Percentiles rank a stretch among this genome's conserved stretches.
phyloP scores from a whole-genome alignment of 2,329 filamentous ascomycete species.

The Aspergillus sp. region DNA sequence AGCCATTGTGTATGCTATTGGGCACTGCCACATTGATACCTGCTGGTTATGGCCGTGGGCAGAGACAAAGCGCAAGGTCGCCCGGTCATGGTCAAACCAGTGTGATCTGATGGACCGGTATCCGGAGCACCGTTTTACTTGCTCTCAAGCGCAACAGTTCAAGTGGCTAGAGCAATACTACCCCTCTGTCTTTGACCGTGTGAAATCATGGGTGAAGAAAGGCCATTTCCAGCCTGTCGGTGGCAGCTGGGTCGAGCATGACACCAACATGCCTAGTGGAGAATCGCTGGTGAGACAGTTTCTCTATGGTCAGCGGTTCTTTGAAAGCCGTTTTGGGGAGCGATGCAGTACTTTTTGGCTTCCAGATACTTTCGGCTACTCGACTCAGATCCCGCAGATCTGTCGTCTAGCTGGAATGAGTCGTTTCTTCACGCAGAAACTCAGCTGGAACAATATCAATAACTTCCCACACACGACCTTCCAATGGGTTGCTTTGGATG shows the following conservation, averaged over 20 bases:
- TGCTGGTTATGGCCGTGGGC: conserved; percentile 99
- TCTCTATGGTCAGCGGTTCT: conserved; percentile 90
- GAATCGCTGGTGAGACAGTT: conserved; percentile 94
- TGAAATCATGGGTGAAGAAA: conserved; percentile 85
- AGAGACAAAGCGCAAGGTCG: conserved; percentile 95
- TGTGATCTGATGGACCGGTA: conserved; percentile 94
- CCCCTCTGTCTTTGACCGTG: conserved; percentile 80
- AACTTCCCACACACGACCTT: conserved; percentile 98
- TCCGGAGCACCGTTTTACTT: conserved; percentile 86
- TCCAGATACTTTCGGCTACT: conserved; percentile 97
- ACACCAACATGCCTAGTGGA: conserved; percentile 94
- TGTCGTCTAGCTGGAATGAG: conserved; percentile 94
- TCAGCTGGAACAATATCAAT: conserved; percentile 99
- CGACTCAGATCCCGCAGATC: conserved; percentile 86
- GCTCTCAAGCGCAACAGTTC: conserved; percentile 93
- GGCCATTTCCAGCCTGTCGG: conserved; percentile 92
- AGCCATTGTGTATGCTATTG: conserved; percentile 79
- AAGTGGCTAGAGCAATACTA: conserved; percentile 94
- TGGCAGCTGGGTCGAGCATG: conserved; percentile 97
- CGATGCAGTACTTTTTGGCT: conserved; percentile 93
- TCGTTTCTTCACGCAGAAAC: conserved; percentile 94
- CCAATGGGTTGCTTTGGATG: conserved; percentile 95
- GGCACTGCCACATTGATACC: conserved; percentile 96
- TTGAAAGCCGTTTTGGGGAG: conserved; percentile 85
- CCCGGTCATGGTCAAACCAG: conserved; percentile 93